These are phyloP conservation scores for Botrytis tulipae DNA, from an alignment of 2,329 filamentous ascomycete genomes.

Conservation along the genomic window DNA sequence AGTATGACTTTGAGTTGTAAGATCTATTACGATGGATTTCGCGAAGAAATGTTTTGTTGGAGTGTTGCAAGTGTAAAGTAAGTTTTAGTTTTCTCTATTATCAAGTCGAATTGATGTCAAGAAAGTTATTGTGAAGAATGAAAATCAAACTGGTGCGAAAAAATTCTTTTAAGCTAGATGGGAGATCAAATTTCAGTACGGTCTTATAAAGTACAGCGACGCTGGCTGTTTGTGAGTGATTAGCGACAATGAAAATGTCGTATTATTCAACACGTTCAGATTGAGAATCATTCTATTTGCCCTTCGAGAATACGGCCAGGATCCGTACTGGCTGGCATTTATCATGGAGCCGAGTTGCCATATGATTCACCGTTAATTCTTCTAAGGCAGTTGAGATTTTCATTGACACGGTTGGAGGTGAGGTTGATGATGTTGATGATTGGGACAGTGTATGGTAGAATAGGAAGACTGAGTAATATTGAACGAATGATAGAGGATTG, in stretches of 20 bases:
- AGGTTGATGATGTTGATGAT: too few species aligned
- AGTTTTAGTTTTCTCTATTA: background rate
- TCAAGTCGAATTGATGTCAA: background rate
- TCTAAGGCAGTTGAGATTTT: accelerated
- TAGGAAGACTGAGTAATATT: background rate
- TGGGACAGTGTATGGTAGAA: background rate
- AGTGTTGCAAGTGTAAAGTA: background rate
- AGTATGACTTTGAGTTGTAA: too few species aligned
- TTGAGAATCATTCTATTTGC: background rate
- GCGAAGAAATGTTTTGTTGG: background rate
- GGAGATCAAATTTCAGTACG: background rate
- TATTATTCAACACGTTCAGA: background rate
- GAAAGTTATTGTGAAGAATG: background rate
- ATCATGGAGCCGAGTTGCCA: background rate
- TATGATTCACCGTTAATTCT: background rate
- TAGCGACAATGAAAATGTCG: too few species aligned
- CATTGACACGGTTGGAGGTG: background rate
- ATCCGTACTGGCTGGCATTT: accelerated
- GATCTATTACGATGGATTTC: too few species aligned
- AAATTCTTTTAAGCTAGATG: background rate
- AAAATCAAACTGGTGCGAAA: background rate
- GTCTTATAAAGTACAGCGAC: background rate
- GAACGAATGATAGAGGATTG: accelerated
- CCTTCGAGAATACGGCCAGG: background rate
- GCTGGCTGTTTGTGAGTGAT: background rate